Conservation (phyloP, 177 flowering plant genomes). For the Vitis hybrid region DNA sequence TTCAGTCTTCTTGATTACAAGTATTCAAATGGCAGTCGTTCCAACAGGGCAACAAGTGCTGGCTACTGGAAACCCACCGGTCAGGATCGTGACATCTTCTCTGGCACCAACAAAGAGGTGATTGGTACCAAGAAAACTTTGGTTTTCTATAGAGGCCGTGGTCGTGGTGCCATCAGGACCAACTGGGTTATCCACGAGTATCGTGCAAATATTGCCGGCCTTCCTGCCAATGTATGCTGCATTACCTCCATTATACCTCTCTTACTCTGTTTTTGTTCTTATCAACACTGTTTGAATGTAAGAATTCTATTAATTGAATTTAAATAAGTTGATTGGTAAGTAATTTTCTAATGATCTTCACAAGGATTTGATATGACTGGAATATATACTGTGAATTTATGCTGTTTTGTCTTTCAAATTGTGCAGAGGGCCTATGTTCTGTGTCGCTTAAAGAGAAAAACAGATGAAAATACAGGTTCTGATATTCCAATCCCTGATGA, state of each 20-base stretch:
- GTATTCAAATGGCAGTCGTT: background rate
- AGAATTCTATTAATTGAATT: too few relatives aligned
- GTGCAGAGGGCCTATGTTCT: slow-evolving; percentile 6
- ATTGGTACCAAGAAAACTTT: slow-evolving; percentile 5
- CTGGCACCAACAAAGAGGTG: background rate
- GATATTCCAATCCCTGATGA: too few relatives aligned
- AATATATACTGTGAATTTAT: too few relatives aligned
- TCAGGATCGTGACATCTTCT: background rate
- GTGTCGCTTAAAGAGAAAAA: background rate
- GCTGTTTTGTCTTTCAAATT: background rate
- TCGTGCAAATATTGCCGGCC: background rate
- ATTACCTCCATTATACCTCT: too few relatives aligned
- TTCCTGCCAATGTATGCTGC: too few relatives aligned
- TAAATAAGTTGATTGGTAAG: too few relatives aligned
- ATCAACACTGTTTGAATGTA: too few relatives aligned
- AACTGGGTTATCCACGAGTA: slow-evolving; percentile 10
- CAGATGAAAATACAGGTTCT: background rate
- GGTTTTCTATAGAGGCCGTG: slow-evolving; percentile 11
- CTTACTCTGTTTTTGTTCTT: too few relatives aligned
- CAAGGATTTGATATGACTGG: too few relatives aligned
- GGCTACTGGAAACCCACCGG: slow-evolving; percentile 11
- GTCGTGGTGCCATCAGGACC: background rate
- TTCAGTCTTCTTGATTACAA: background rate
- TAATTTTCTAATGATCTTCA: too few relatives aligned
- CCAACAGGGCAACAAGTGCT: background rate